These are phyloP conservation scores for Rhododendron henanense DNA, from an alignment of 148 eudicot species.

Conservation along the genomic window DNA sequence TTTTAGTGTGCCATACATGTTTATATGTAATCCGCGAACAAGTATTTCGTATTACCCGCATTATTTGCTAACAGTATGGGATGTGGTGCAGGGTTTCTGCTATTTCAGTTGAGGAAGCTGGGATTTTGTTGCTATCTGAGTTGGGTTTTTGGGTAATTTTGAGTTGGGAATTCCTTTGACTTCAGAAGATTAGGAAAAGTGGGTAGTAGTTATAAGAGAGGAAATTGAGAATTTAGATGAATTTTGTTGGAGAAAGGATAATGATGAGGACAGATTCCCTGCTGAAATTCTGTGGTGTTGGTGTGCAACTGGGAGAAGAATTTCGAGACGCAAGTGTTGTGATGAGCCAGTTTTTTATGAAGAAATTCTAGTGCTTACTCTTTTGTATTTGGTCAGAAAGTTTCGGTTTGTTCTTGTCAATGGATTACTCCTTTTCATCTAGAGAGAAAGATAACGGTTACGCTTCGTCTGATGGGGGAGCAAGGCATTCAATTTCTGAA, in stretches of 20 bases:
- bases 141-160: not conserved
- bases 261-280: not conserved
- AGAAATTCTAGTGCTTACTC: not conserved
- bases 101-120: not conserved
- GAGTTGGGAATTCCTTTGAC: not conserved
- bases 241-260: not conserved
- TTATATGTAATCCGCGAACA: not conserved
- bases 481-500: slow-evolving; percentile 27
- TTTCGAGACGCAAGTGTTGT: not conserved
- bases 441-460: slow-evolving; percentile 30
- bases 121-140: not conserved
- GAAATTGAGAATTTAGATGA: not conserved
- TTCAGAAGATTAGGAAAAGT: not conserved
- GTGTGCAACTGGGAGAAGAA: slow-evolving; percentile 1
- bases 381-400: not conserved
- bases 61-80: not conserved
- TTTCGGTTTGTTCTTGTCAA: slow-evolving; percentile 1
- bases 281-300: slow-evolving; percentile 6
- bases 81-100: slow-evolving; percentile 11
- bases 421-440: slow-evolving; percentile 42
- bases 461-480: slow-evolving; percentile 23
- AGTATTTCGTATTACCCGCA: too few relatives aligned
- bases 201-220: not conserved
- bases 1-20: not conserved
- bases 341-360: not conserved